Percentiles rank a stretch among this genome's conserved stretches.
Conservation (phyloP, 129 eudicot species). For the Ambrosia artemisiifolia region DNA sequence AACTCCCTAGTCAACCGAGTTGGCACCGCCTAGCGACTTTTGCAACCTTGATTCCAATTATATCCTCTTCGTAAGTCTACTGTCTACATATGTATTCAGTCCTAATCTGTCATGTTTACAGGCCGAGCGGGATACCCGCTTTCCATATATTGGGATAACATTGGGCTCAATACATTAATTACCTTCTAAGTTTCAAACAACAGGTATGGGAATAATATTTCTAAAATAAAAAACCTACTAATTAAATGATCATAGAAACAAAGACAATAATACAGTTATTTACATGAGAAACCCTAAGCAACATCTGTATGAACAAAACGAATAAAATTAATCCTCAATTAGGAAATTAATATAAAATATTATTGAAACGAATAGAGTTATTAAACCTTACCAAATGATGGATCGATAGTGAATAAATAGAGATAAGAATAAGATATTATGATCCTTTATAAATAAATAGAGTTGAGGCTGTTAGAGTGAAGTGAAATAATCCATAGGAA, state of each 20-base stretch:
- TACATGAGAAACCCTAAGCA: constrained; percentile 27
- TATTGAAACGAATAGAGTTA: neutral
- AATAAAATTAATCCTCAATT: neutral
- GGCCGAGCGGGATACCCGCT: neutral
- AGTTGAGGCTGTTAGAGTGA: constrained; percentile 24
- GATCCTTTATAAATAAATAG: constrained; percentile 32
- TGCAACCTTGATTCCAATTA: too few relatives aligned
- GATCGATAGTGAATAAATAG: constrained; percentile 15
- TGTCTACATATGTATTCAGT: too few relatives aligned
- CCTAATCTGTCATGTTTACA: too few relatives aligned
- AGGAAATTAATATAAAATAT: constrained; percentile 7
- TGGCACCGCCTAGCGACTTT: too few relatives aligned
- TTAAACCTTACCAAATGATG: constrained; percentile 14
- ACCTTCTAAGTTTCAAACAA: neutral
- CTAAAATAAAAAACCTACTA: neutral
- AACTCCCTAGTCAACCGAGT: too few relatives aligned
- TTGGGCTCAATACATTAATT: neutral
- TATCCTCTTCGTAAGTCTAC: constrained; percentile 5
- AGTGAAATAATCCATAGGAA: constrained; percentile 14
- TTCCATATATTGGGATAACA: neutral
- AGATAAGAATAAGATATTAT: constrained; percentile 4
- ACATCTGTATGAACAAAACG: neutral
- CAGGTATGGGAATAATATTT: neutral
- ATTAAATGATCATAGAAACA: constrained; percentile 15
- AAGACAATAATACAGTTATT: constrained; percentile 7